Conservation (phyloP, 805 yeast species). For the Groenewaldozyma salmanticensis region DNA sequence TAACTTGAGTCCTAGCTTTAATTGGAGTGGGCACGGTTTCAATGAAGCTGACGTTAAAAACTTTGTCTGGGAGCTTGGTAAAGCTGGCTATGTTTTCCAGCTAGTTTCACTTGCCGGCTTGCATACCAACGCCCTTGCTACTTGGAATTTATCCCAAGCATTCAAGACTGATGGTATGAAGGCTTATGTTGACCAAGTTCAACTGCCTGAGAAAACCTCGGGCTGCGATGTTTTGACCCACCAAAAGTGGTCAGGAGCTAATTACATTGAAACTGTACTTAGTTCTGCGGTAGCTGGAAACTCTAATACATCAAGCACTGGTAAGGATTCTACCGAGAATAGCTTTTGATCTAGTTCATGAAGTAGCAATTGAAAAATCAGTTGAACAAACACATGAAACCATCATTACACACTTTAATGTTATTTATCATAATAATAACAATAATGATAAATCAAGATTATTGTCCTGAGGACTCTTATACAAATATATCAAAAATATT, state of each 20-base stretch:
- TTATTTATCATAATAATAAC: not conserved
- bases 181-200: constrained; percentile 47
- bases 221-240: constrained; percentile 48
- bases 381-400: not conserved
- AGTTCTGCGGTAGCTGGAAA: constrained; percentile 36
- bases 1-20: constrained; percentile 72
- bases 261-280: constrained; percentile 38
- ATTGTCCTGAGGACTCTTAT: too few relatives aligned
- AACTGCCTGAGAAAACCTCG: constrained; percentile 35
- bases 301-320: constrained; percentile 34
- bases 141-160: constrained; percentile 40
- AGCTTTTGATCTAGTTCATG: too few relatives aligned
- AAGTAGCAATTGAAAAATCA: not conserved
- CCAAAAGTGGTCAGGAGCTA: constrained; percentile 57
- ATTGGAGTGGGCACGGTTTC: constrained; percentile 52
- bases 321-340: constrained; percentile 36
- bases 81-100: constrained; percentile 49
- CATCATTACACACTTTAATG: not conserved
- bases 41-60: constrained; percentile 35
- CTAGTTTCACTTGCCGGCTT: constrained; percentile 53
- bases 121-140: constrained; percentile 43
- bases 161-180: constrained; percentile 48
- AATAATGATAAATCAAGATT: too few relatives aligned
- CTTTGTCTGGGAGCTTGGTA: constrained; percentile 45
- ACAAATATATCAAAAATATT: too few relatives aligned